Base-by-base conservation (phyloP, 2,329 filamentous ascomycete genomes). In the Fusarium oxysporum region DNA sequence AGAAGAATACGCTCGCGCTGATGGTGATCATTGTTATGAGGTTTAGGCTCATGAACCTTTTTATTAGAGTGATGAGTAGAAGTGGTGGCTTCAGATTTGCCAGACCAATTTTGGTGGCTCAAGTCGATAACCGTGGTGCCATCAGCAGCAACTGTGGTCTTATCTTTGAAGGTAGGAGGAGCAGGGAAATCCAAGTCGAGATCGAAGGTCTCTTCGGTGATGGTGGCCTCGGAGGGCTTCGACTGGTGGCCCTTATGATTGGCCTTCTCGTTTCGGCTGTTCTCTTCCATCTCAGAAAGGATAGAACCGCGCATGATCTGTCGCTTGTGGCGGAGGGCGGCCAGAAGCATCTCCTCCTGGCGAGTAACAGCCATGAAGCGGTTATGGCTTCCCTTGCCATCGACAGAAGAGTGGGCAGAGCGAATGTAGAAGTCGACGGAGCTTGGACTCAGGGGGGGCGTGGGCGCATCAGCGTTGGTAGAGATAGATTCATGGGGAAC, bases 271-370 rank as follows among this genome's bases (percentile, higher is more conserved):
- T 35, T 63, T 12, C 57, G 65, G 13, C 40, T 40, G 21, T 47
- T 80, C 37, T 83, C 84, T 35, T 85, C 83, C 19, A 83, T 80
- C 66, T 86, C 84, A 28, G 83, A 80, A 17, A 84, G 79, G 23
- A 85, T 81, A 6, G 82, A 84, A 68, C 88, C 84, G 5, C 86
- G 85, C 85, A 89, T 88, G n/a, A 82, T 81, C 6, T 87, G 85
- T n/a, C 87, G 83, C 81, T 89, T 89, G 72, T 86, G 84, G 13
- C 88, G 84, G 45, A 90, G 82, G 6, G 88, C 88, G 5, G 88
- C 85, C 8, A 90, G 81, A 1, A 90, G 82, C 83, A 89, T 86
- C 78, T 90, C 87, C 68, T 90, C 88, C 68, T 90, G 87, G 8
- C 82, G 84, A 0, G 88, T 90, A 23, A 90, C 87, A 2, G 87